These are phyloP conservation scores for Fusarium mexicanum DNA, from an alignment of 2,329 filamentous ascomycete genomes.

Conservation along the genomic window DNA sequence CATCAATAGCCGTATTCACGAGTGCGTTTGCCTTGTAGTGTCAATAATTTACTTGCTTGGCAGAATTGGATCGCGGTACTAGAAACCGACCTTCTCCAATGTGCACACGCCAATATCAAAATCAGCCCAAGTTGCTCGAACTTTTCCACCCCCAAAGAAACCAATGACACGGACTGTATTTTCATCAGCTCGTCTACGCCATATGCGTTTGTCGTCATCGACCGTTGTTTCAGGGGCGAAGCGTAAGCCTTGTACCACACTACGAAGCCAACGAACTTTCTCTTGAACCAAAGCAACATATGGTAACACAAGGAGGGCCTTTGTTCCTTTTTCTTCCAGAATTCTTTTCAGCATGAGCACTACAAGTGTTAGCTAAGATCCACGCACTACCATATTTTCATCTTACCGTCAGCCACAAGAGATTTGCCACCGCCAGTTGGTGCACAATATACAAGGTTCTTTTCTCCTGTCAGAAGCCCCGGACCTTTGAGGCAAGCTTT, in stretches of 20 bases:
- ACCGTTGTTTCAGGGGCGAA: constrained; percentile 48
- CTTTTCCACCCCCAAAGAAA: constrained; percentile 79
- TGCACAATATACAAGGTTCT: constrained; percentile 81
- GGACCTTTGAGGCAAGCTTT: constrained; percentile 76
- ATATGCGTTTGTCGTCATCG: constrained; percentile 54
- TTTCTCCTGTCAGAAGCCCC: constrained; percentile 71
- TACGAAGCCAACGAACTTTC: constrained; percentile 78
- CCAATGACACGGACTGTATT: constrained; percentile 72
- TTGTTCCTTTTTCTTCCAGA: constrained; percentile 69
- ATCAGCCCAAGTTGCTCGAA: constrained; percentile 73
- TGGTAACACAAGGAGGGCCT: constrained; percentile 77
- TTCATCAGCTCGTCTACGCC: constrained; percentile 65
- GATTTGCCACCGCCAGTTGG: constrained; percentile 84
- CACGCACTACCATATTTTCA: neutral
- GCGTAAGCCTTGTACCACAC: constrained; percentile 69
- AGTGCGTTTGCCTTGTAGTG: constrained; percentile 73
- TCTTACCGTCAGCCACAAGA: constrained; percentile 70
- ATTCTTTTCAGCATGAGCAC: constrained; percentile 78
- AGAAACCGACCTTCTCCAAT: constrained; percentile 71
- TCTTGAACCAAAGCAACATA: constrained; percentile 85
- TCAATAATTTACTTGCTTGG: constrained; percentile 1
- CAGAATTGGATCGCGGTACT: neutral
- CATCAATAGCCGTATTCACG: constrained; percentile 77
- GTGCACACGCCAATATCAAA: constrained; percentile 84
- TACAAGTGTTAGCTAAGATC: constrained; percentile 28